phyloP scores from a whole-genome alignment of 2,329 filamentous ascomycete species.

The Ophiobolus disseminans region DNA sequence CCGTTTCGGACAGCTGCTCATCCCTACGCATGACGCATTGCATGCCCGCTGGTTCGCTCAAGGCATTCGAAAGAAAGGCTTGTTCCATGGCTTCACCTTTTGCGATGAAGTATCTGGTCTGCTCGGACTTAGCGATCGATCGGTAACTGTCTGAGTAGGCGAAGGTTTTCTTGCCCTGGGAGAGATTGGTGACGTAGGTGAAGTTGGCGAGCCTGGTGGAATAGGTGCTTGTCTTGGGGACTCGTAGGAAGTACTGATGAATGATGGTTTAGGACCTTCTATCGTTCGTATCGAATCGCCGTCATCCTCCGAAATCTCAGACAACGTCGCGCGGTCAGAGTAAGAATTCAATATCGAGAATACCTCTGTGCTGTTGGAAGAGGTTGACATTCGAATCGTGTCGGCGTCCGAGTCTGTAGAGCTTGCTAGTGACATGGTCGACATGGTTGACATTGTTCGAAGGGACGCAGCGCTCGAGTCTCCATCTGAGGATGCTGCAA shows the following conservation, averaged over 20 bases:
- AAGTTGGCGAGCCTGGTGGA: conserved; percentile 24
- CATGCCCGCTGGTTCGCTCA: conserved; percentile 16
- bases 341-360: conserved; percentile 44
- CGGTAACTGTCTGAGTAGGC: conserved; percentile 11
- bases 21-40: not conserved
- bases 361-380: conserved; percentile 26
- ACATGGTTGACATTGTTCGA: conserved; percentile 38
- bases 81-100: conserved; percentile 39
- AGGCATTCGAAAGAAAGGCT: conserved; percentile 40
- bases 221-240: conserved; percentile 22
- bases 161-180: conserved; percentile 14
- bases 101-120: conserved; percentile 15
- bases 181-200: conserved; percentile 17
- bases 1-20: not conserved
- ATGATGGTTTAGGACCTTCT: conserved; percentile 17
- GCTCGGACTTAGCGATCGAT: conserved; percentile 23
- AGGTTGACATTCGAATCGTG: conserved; percentile 37
- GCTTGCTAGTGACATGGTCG: conserved; percentile 5
- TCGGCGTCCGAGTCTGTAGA: conserved; percentile 34
- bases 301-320: conserved; percentile 42
- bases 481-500: conserved; percentile 35
- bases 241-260: conserved; percentile 23
- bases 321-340: conserved; percentile 36
- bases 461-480: conserved; percentile 38
- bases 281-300: conserved; percentile 37